Conservation (phyloP, 2,329 filamentous ascomycete genomes). For the Hypoxylon sp. region DNA sequence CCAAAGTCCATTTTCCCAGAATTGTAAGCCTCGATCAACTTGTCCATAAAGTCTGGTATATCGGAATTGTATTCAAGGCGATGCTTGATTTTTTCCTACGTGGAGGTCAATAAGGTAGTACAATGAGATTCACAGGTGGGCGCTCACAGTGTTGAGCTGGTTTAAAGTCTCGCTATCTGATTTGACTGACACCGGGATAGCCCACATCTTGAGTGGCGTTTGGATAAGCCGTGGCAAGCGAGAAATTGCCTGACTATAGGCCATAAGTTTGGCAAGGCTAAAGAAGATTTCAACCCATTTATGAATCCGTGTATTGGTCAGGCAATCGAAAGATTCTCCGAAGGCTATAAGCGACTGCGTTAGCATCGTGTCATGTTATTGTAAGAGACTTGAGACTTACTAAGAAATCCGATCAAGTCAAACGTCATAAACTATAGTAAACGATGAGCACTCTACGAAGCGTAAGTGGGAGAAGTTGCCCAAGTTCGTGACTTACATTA, state of each 20-base stretch:
- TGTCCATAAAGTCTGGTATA: slow-evolving; percentile 37
- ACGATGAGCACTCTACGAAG: neutral
- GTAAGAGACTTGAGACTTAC: slow-evolving; percentile 8
- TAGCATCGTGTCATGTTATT: too few species aligned
- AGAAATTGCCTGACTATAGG: slow-evolving; percentile 6
- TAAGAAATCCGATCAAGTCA: slow-evolving; percentile 20
- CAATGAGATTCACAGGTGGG: neutral
- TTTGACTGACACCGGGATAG: neutral
- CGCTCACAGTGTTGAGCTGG: slow-evolving; percentile 3
- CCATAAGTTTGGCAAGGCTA: slow-evolving; percentile 3
- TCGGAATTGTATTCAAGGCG: slow-evolving; percentile 23
- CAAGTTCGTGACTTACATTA: slow-evolving; percentile 16
- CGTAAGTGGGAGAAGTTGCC: too few species aligned
- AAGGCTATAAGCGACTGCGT: slow-evolving; percentile 11
- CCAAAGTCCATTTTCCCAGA: slow-evolving; percentile 25
- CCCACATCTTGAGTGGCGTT: slow-evolving; percentile 1
- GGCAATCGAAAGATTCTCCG: slow-evolving; percentile 19
- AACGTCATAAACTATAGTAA: slow-evolving; percentile 18
- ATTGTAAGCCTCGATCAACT: slow-evolving; percentile 33
- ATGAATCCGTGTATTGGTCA: slow-evolving; percentile 9
- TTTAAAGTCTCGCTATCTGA: neutral
- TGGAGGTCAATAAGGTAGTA: neutral
- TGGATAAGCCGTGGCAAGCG: slow-evolving; percentile 1
- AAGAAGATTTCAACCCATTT: slow-evolving; percentile 13
- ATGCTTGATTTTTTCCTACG: slow-evolving; percentile 27